phyloP scores from a whole-genome alignment of 176 grass and related monocot genomes.

The Eremochloa ophiuroides region DNA sequence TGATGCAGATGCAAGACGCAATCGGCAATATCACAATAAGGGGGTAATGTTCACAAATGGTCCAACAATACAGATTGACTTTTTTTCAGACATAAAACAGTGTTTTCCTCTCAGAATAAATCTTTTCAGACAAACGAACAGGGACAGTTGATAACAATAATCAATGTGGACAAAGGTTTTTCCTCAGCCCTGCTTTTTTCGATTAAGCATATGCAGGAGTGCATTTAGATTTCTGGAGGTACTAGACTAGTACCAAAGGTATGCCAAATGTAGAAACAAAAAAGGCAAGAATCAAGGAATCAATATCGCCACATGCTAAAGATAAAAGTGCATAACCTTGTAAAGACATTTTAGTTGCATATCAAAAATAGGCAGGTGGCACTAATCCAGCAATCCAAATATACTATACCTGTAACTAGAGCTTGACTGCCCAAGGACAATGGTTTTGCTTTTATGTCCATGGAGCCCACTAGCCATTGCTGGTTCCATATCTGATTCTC shows the following conservation, averaged over 20 bases:
- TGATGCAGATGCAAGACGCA: neutral
- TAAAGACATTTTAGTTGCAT: neutral
- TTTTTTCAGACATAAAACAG: too few relatives aligned
- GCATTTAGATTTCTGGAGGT: neutral
- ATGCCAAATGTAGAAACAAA: neutral
- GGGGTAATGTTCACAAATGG: neutral
- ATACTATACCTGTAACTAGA: neutral
- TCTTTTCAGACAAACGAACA: too few relatives aligned
- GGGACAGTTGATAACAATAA: too few relatives aligned
- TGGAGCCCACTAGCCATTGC: neutral
- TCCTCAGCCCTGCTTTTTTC: neutral
- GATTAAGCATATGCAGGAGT: neutral
- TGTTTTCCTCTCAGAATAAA: too few relatives aligned
- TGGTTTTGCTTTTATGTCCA: neutral
- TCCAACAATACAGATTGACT: too few relatives aligned
- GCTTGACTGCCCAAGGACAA: neutral
- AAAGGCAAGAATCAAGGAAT: neutral
- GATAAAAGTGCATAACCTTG: neutral
- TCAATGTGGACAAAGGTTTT: neutral
- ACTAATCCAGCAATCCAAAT: slow-evolving; percentile 8
- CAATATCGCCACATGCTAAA: neutral
- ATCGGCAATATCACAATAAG: neutral
- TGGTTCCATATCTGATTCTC: neutral
- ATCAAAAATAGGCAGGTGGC: neutral
- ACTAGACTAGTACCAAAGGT: slow-evolving; percentile 1